Conservation (phyloP, 2,329 filamentous ascomycete species). For the Aschersonia sp. region DNA sequence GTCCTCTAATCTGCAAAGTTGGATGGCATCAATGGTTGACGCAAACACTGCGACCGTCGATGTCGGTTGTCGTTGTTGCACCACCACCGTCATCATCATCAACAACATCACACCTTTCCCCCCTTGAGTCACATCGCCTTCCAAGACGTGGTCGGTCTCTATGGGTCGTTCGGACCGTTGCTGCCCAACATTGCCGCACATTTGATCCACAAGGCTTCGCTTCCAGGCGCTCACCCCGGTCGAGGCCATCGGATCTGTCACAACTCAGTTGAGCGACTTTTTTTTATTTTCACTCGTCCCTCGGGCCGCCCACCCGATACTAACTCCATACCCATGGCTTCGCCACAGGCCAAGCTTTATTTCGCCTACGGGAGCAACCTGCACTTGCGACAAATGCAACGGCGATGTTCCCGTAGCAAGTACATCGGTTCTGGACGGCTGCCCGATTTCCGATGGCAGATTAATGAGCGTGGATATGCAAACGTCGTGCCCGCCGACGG, state of each 20-base stretch:
- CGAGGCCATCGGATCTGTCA: background rate
- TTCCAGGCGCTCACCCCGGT: no score
- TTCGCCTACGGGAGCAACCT: constrained; percentile 34
- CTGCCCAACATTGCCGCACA: background rate
- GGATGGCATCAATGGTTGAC: no score
- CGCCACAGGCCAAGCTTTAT: constrained; percentile 17
- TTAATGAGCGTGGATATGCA: constrained; percentile 31
- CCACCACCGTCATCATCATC: no score
- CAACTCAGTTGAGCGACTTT: no score
- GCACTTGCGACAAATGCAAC: constrained; percentile 27
- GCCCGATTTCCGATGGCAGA: constrained; percentile 26
- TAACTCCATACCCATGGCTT: background rate
- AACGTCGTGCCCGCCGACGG: constrained; percentile 22
- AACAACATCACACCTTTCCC: no score
- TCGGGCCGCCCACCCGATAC: no score
- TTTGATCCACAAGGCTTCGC: background rate
- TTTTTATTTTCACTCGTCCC: no score
- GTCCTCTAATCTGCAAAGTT: no score
- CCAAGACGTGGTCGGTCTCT: background rate
- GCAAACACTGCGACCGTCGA: no score
- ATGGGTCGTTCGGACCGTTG: background rate
- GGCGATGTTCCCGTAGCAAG: constrained; percentile 24
- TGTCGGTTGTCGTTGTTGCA: no score
- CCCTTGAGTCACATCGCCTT: no score
- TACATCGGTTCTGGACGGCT: constrained; percentile 24